Evolutionary conservation across 164 flowering plant genomes (phyloP).

Genomic region (Liriodendron chinense): DNA sequence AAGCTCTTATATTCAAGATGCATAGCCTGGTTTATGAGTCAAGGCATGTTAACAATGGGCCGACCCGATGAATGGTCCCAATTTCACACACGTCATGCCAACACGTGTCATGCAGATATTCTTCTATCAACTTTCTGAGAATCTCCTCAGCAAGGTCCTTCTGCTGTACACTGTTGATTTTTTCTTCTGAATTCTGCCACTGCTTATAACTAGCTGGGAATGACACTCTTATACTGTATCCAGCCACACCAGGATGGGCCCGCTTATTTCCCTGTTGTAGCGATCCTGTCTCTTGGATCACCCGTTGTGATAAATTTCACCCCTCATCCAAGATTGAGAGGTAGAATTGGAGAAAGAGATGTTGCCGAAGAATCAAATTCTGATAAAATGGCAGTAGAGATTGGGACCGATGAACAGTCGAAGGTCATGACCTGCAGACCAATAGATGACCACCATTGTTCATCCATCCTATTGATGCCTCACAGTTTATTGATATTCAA

Average conservation of each 20-base stretch:
- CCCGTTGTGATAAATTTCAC: conserved; percentile 85
- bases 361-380: conserved; percentile 10
- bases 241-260: conserved; percentile 99
- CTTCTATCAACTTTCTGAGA: neutral
- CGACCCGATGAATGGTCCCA: too few relatives aligned
- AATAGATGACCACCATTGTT: conserved; percentile 33
- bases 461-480: conserved; percentile 77
- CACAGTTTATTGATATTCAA: conserved; percentile 85
- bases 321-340: conserved; percentile 61
- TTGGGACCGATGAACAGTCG: conserved; percentile 8
- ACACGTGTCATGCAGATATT: too few relatives aligned
- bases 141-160: neutral
- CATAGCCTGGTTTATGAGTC: too few relatives aligned
- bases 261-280: conserved; percentile 88
- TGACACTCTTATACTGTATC: neutral
- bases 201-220: neutral
- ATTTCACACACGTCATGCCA: too few relatives aligned
- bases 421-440: neutral
- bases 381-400: conserved; percentile 14
- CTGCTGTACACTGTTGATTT: neutral
- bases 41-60: too few relatives aligned
- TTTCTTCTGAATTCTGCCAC: too few relatives aligned
- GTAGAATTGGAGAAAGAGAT: conserved; percentile 1
- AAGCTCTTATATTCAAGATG: too few relatives aligned
- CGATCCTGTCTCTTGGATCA: conserved; percentile 84